Evolutionary conservation across 2,329 filamentous ascomycete species (phyloP).

Genomic region (Neonectria neomacrospora): DNA sequence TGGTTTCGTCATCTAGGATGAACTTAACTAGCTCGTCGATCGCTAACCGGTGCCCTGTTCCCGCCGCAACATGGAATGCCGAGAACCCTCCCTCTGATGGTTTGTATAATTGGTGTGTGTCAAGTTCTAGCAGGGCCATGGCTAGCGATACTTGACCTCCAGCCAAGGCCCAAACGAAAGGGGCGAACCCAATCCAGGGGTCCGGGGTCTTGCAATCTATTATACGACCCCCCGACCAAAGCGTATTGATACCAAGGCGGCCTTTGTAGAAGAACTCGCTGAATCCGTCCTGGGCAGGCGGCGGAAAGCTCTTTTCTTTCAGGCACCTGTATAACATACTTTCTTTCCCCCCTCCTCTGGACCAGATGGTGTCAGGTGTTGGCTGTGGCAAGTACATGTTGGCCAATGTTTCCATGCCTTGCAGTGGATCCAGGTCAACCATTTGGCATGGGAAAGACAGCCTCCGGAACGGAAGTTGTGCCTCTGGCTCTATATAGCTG

Average conservation of each 20-base stretch:
- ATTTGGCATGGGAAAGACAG: not conserved
- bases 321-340: not conserved
- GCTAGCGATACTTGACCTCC: not conserved
- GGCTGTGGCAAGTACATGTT: not conserved
- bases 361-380: not conserved
- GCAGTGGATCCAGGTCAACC: not conserved
- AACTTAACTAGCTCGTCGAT: not conserved
- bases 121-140: not conserved
- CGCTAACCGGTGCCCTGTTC: not conserved
- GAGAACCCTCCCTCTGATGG: not conserved
- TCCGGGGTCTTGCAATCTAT: not conserved
- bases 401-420: not conserved
- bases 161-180: not conserved
- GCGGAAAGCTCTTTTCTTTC: not conserved
- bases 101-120: not conserved
- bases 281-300: not conserved
- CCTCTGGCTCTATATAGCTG: not conserved
- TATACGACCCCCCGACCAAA: not conserved
- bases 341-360: not conserved
- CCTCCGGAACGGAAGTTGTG: not conserved
- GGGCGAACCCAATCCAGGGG: not conserved
- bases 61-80: constrained; percentile 8
- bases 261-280: not conserved
- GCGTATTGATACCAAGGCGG: not conserved
- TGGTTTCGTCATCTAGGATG: not conserved